Percentiles rank a stretch among this genome's conserved stretches.
Conservation (phyloP, 2,329 filamentous ascomycete species). For the Daldinia sp. region DNA sequence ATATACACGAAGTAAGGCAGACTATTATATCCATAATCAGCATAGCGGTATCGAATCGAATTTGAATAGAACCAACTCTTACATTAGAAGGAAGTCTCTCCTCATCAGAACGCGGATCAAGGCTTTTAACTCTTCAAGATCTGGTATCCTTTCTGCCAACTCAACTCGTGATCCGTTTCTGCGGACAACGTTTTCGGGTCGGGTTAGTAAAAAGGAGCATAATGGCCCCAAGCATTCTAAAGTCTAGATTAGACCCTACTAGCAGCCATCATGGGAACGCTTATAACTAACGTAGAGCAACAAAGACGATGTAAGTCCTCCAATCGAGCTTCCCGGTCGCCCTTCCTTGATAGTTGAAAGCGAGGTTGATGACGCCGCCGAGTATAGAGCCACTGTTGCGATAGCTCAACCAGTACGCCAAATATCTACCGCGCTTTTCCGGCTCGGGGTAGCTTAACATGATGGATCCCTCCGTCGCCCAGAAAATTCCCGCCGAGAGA, state of each 20-base stretch:
- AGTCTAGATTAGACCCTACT: background rate
- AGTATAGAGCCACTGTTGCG: slow-evolving; percentile 13
- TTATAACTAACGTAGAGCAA: slow-evolving; percentile 13
- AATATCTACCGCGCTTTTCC: slow-evolving; percentile 14
- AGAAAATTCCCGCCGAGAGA: slow-evolving; percentile 6
- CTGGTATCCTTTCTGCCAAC: slow-evolving; percentile 8
- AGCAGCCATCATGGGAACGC: background rate
- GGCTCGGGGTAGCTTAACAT: slow-evolving; percentile 16
- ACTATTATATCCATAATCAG: background rate
- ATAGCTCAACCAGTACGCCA: slow-evolving; percentile 11
- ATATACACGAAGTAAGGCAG: slow-evolving; percentile 16
- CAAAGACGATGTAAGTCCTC: slow-evolving; percentile 19
- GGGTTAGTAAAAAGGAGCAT: slow-evolving; percentile 11
- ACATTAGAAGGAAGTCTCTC: background rate
- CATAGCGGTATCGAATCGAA: background rate
- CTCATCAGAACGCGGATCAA: background rate
- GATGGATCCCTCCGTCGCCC: slow-evolving; percentile 12
- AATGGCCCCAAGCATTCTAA: slow-evolving; percentile 11
- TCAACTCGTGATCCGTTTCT: slow-evolving; percentile 15
- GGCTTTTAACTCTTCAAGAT: slow-evolving; percentile 10
- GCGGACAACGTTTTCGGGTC: slow-evolving; percentile 12
- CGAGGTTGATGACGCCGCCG: slow-evolving; percentile 11
- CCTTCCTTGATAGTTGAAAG: slow-evolving; percentile 9
- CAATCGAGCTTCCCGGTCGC: slow-evolving; percentile 16
- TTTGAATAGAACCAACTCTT: background rate